These are phyloP conservation scores for Aureobasidium melanogenum DNA, from an alignment of 2,329 filamentous ascomycete species.

Conservation along the genomic window DNA sequence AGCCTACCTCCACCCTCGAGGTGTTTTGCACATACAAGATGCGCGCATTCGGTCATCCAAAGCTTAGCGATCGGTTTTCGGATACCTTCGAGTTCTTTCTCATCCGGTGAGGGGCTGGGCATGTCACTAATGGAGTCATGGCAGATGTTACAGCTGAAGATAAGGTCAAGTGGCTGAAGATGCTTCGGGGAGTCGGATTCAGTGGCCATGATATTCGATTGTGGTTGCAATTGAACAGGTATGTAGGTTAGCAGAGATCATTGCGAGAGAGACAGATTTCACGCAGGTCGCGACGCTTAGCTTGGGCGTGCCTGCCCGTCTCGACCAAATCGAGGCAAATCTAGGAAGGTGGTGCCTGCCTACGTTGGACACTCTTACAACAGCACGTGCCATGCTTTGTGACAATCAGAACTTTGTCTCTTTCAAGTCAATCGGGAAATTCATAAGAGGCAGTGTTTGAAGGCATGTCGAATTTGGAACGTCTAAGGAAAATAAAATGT, in stretches of 20 bases:
- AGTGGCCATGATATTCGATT: neutral
- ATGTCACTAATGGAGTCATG: conserved; percentile 37
- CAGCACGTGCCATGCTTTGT: neutral
- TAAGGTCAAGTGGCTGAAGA: conserved; percentile 30
- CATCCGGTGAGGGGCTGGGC: conserved; percentile 31
- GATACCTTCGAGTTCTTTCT: conserved; percentile 26
- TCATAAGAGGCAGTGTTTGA: neutral
- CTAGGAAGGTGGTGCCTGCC: neutral
- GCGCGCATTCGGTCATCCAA: conserved; percentile 41
- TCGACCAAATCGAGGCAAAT: neutral
- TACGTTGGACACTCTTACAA: neutral
- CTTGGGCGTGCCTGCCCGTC: neutral
- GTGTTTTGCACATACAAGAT: conserved; percentile 41
- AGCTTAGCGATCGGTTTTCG: conserved; percentile 31
- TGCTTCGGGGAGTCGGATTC: neutral
- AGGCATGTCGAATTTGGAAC: conserved; percentile 3
- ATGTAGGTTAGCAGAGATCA: neutral
- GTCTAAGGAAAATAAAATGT: conserved; percentile 6
- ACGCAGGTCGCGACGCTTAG: neutral
- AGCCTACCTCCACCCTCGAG: conserved; percentile 38
- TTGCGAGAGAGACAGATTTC: neutral
- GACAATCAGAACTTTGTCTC: neutral
- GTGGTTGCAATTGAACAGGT: neutral
- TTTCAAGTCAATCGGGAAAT: neutral
- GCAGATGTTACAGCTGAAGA: conserved; percentile 42